Conservation (phyloP, 2,329 filamentous ascomycete genomes). For the Colletotrichum navitas region DNA sequence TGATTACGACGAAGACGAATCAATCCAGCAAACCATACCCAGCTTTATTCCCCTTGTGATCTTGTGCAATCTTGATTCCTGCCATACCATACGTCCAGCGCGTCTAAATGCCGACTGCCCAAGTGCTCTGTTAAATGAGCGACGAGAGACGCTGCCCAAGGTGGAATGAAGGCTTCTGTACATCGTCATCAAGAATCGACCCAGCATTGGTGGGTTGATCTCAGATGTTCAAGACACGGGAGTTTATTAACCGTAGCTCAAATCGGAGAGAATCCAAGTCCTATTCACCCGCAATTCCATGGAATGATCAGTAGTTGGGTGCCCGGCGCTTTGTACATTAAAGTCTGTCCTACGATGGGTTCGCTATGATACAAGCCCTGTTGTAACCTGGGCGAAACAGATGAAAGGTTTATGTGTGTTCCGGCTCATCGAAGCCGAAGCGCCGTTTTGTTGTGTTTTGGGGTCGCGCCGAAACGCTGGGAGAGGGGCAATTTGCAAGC, state of each 20-base stretch:
- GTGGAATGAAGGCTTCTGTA: neutral
- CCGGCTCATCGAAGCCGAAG: slow-evolving; percentile 13
- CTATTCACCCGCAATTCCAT: neutral
- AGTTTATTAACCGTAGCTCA: neutral
- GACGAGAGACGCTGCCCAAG: neutral
- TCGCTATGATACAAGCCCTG: slow-evolving; percentile 41
- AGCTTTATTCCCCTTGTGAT: neutral
- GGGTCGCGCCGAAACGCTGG: slow-evolving; percentile 26
- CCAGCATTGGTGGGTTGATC: neutral
- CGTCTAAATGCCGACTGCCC: neutral
- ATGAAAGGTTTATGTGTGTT: slow-evolving; percentile 15
- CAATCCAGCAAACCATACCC: slow-evolving; percentile 1
- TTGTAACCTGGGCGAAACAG: slow-evolving; percentile 25
- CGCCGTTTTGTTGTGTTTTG: slow-evolving; percentile 30
- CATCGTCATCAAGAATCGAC: neutral
- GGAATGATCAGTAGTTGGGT: neutral
- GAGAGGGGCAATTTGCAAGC: slow-evolving; percentile 36
- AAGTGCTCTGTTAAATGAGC: neutral
- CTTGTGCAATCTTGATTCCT: neutral
- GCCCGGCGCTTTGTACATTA: slow-evolving; percentile 39
- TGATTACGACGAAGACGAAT: neutral
- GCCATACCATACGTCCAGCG: neutral
- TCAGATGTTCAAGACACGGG: neutral
- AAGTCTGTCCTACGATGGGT: slow-evolving; percentile 26
- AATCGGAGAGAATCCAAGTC: neutral